These are phyloP conservation scores for Solanum paucissectum DNA, from an alignment of 257 asterid species.

Conservation along the genomic window DNA sequence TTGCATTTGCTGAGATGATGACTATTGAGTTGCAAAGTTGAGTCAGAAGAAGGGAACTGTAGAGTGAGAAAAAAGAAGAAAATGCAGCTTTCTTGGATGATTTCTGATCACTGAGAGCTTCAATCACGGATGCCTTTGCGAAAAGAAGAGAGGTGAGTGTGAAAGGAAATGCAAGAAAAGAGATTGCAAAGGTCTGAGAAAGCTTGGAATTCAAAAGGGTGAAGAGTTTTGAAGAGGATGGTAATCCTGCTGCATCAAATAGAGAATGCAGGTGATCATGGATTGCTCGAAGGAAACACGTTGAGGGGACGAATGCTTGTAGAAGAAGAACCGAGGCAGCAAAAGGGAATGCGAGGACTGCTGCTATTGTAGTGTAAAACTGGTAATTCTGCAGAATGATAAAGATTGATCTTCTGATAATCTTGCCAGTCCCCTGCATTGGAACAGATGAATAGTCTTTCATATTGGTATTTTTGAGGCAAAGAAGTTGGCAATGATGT, in stretches of 20 bases:
- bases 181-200: conserved; percentile 50
- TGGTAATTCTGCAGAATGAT: conserved; percentile 50
- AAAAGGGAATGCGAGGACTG: conserved; percentile 55
- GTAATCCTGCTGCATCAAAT: conserved; percentile 61
- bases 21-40: conserved; percentile 47
- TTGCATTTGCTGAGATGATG: conserved; percentile 53
- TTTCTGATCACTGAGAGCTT: conserved; percentile 13
- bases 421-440: conserved; percentile 29
- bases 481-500: not conserved
- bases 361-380: conserved; percentile 45
- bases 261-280: conserved; percentile 35
- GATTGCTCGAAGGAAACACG: conserved; percentile 24
- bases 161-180: conserved; percentile 45
- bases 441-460: conserved; percentile 12
- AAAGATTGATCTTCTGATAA: conserved; percentile 58
- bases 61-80: conserved; percentile 16
- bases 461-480: conserved; percentile 7
- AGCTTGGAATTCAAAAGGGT: conserved; percentile 48
- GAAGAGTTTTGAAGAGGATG: conserved; percentile 49
- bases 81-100: not conserved
- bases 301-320: conserved; percentile 35
- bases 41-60: conserved; percentile 36
- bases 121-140: conserved; percentile 39
- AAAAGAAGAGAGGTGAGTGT: conserved; percentile 56
- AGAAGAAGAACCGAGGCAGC: conserved; percentile 47